A percentile compares a stretch with the other conserved stretches of the same genome.
Evolutionary conservation across 208 protist genomes (phyloP).

Genomic region (Trypanosoma cruzi): DNA sequence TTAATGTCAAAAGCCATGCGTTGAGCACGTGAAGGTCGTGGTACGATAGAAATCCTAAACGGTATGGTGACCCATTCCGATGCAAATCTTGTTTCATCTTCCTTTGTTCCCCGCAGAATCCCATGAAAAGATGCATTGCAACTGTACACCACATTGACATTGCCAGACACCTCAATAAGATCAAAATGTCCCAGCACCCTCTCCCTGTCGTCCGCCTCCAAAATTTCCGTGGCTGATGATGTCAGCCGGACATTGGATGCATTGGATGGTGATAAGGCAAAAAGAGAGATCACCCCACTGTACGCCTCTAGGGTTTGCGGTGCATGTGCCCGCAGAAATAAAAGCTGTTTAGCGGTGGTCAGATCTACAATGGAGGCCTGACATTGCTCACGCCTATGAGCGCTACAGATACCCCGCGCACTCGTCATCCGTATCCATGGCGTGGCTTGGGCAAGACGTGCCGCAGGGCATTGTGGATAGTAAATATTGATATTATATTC

Average conservation of each 20-base stretch:
- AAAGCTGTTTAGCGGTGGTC: constrained; percentile 7
- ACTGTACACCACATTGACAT: constrained; percentile 12
- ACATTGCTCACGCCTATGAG: background rate
- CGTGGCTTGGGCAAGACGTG: background rate
- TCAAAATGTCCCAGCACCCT: constrained; percentile 19
- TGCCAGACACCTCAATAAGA: constrained; percentile 24
- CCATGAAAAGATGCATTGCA: constrained; percentile 1
- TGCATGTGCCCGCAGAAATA: constrained; percentile 17
- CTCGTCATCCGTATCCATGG: constrained; percentile 10
- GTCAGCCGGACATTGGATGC: background rate
- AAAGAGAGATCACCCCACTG: constrained; percentile 29
- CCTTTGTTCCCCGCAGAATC: background rate
- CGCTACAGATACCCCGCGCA: constrained; percentile 17
- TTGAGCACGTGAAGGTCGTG: constrained; percentile 67
- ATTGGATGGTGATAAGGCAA: constrained; percentile 30
- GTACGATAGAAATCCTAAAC: constrained; percentile 38
- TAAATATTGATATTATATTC: constrained; percentile 94
- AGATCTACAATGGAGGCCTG: background rate
- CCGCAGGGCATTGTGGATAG: constrained; percentile 20
- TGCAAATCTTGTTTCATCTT: background rate
- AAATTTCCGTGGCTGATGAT: background rate
- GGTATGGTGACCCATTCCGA: constrained; percentile 28
- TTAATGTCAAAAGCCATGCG: constrained; percentile 95
- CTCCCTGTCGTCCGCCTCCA: background rate
- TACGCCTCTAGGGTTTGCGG: constrained; percentile 15